Percentiles rank a stretch among this genome's conserved stretches.
These are phyloP conservation scores for Aphanomyces invadans DNA, from an alignment of 352 stramenopile genomes.

Conservation along the genomic window DNA sequence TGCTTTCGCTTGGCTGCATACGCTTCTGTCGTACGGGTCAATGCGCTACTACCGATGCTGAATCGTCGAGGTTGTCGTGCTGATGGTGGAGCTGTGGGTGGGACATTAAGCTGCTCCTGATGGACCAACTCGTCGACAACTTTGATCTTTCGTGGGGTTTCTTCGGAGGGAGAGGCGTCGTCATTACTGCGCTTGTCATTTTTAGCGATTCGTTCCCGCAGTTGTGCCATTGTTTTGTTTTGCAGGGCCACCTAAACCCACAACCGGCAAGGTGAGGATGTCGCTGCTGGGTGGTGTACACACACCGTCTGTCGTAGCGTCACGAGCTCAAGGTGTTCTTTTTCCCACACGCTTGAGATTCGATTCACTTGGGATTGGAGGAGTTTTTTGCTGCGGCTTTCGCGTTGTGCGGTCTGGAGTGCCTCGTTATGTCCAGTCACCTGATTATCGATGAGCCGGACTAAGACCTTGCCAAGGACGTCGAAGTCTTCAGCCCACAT, in stretches of 20 bases:
- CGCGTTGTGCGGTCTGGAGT: neutral
- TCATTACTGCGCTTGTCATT: neutral
- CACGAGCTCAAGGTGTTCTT: conserved; percentile 3
- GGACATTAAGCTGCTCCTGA: neutral
- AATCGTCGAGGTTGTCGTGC: neutral
- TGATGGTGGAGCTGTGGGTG: neutral
- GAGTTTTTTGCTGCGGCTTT: neutral
- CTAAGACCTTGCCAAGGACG: neutral
- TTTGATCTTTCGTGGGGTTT: neutral
- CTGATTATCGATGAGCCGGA: neutral
- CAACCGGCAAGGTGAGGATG: neutral
- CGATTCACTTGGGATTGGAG: conserved; percentile 4
- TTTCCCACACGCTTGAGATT: conserved; percentile 2
- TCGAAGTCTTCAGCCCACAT: conserved; percentile 16
- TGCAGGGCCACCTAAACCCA: neutral
- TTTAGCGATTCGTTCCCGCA: neutral
- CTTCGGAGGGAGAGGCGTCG: neutral
- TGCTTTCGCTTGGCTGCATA: conserved; percentile 9
- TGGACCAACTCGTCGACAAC: neutral
- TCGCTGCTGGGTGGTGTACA: neutral
- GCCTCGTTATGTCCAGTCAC: neutral
- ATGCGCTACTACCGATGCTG: neutral
- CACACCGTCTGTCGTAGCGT: conserved; percentile 5
- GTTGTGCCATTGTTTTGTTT: conserved; percentile 1
- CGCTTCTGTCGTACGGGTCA: neutral